These are phyloP conservation scores for Tetrahymena elliotti DNA, from an alignment of 73 alveolate species.

Conservation along the genomic window DNA sequence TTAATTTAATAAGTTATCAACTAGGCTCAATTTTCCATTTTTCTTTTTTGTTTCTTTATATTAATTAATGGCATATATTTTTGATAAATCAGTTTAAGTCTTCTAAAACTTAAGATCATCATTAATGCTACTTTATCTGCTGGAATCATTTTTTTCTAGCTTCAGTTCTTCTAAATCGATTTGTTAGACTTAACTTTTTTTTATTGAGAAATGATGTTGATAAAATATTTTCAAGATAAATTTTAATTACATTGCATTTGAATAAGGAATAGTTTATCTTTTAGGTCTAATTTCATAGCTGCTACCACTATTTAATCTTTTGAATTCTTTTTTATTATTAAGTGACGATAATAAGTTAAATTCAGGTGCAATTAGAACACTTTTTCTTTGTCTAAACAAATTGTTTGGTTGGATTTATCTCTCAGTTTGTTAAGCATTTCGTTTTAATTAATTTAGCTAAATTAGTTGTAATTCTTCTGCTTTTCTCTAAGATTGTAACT, in stretches of 20 bases:
- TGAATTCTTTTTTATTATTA: not conserved
- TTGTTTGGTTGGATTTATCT: not conserved
- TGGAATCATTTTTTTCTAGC: not conserved
- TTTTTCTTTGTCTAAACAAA: not conserved
- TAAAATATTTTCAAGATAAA: not conserved
- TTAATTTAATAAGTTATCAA: not conserved
- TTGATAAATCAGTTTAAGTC: not conserved
- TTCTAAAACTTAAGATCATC: not conserved
- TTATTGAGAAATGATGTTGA: not conserved
- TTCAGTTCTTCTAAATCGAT: not conserved
- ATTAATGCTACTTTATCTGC: not conserved
- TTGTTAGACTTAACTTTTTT: not conserved
- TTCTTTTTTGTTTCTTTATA: not conserved
- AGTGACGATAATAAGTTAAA: not conserved
- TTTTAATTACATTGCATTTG: not conserved
- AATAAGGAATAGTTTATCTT: not conserved
- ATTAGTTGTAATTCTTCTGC: not conserved
- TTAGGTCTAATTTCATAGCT: not conserved
- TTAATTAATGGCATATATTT: not conserved
- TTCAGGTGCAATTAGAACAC: not conserved
- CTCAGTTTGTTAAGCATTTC: not conserved
- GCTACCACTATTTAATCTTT: not conserved
- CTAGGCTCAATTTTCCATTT: not conserved
- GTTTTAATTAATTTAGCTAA: not conserved
- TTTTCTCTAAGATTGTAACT: not conserved